Evolutionary conservation across 2,329 filamentous ascomycete species (phyloP), one percentile per base, ranked within the genome.

Genomic region (Aspergillus versicolor): DNA sequence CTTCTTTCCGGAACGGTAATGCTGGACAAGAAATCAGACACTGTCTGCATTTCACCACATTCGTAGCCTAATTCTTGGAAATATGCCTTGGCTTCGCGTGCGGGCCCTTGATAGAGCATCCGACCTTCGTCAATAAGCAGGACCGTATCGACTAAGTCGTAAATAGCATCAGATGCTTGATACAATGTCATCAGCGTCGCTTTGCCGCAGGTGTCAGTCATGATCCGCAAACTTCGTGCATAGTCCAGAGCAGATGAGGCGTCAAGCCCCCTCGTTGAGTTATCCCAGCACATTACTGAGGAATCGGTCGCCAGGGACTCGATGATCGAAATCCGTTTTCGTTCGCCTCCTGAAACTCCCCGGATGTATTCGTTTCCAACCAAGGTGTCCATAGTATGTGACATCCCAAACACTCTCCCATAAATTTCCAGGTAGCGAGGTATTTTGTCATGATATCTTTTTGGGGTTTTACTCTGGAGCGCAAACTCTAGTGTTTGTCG

Each of bases 201-300:
- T 11, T 85, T 83, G 52, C 88, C 84, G 61, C 81, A 85, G 34
- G 90, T 84, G 55, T 90, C 86, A 0, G 89, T 91, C 82, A 91
- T 88, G 52, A 85, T 81, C 13, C 84, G 80, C 7, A 88, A 74
- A 19, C 82, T 84, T 44, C 84, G 84, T 2, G 85, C 86, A 64
- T 89, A 91, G 64, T 91, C 88, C 4, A 91, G 78, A 1, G 89
- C 89, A 0, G 88, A 90, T 0, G 85, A 88, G 0, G 88, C 86
- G 64, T 92, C 89, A 0, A 91, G 77, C 6, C 89, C 89, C 43
- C 89, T 79, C 0, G 88, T 91, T 0, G 84, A 87, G 67, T 91
- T 91, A 64, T 92, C 88, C 87, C 88, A 91, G 56, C 85, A 86
- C 42, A 86, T 84, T 2, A 91, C 84, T 0, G 87, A 85, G 0